A percentile compares a stretch with the other conserved stretches of the same genome.
phyloP scores from a whole-genome alignment of 768 basidiomycete genomes.

The Hypholoma sublateritium region DNA sequence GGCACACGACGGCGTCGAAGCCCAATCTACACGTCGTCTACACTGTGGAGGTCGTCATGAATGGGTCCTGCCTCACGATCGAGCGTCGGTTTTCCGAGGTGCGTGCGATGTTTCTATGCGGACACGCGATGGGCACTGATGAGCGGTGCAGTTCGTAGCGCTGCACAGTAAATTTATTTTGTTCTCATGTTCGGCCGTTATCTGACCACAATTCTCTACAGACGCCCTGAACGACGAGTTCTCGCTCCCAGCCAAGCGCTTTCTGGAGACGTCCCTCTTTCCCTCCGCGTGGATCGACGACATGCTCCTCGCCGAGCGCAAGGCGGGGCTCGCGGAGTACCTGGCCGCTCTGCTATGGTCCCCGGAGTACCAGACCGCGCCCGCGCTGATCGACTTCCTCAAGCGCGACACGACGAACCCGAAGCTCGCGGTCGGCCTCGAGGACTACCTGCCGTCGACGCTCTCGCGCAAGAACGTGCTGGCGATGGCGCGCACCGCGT shows the following conservation, averaged over 20 bases:
- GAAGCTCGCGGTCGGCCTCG: constrained; percentile 28
- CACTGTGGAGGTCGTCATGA: constrained; percentile 29
- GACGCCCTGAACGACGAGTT: constrained; percentile 35
- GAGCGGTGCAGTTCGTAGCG: constrained; percentile 20
- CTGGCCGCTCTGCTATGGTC: constrained; percentile 34
- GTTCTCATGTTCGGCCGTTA: neutral
- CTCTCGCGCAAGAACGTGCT: constrained; percentile 34
- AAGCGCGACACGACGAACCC: constrained; percentile 11
- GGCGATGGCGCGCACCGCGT: neutral
- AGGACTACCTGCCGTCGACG: constrained; percentile 48
- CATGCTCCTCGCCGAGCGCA: constrained; percentile 46
- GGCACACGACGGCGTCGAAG: constrained; percentile 42
- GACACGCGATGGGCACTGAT: neutral
- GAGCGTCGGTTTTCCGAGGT: constrained; percentile 44
- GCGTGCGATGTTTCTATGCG: neutral
- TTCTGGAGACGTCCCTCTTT: constrained; percentile 40
- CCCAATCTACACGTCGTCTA: constrained; percentile 47
- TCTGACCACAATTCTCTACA: constrained; percentile 1
- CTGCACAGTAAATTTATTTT: constrained; percentile 29
- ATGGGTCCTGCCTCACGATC: constrained; percentile 25
- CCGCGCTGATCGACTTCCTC: constrained; percentile 36
- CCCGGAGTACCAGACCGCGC: constrained; percentile 28
- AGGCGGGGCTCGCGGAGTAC: constrained; percentile 41
- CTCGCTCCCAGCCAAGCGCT: constrained; percentile 44
- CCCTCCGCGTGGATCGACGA: constrained; percentile 53